Evolutionary conservation across 2,329 filamentous ascomycete species (phyloP).

Genomic region (Aureobasidium sp.): DNA sequence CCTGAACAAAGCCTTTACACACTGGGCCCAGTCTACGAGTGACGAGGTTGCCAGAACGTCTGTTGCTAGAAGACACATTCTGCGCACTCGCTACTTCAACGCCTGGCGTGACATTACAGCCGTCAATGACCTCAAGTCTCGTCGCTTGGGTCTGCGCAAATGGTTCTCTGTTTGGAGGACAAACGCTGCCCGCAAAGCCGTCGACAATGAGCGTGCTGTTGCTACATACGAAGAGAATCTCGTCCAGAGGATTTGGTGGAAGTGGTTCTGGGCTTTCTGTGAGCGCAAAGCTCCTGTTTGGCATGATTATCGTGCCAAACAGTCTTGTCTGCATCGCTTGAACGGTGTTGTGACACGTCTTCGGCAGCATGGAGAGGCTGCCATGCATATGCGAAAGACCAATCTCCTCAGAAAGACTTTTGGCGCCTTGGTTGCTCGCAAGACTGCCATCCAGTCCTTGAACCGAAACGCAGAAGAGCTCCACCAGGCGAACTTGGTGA

Average conservation of each 20-base stretch:
- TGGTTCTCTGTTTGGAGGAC: constrained; percentile 47
- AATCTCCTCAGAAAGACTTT: not conserved
- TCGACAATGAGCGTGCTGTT: constrained; percentile 26
- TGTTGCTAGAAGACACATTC: constrained; percentile 59
- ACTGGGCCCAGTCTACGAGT: constrained; percentile 59
- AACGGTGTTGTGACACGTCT: not conserved
- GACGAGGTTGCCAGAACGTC: constrained; percentile 59
- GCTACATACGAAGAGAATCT: constrained; percentile 27
- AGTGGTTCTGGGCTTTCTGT: constrained; percentile 31
- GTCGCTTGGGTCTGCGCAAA: constrained; percentile 43
- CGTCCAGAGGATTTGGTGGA: constrained; percentile 24
- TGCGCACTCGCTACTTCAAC: constrained; percentile 59
- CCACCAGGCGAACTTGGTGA: not conserved
- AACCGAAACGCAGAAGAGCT: not conserved
- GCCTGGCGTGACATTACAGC: constrained; percentile 59
- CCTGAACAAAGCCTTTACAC: constrained; percentile 53
- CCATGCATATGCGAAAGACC: not conserved
- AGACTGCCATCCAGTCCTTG: not conserved
- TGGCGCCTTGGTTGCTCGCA: not conserved
- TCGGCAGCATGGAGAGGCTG: not conserved
- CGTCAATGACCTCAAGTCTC: constrained; percentile 47
- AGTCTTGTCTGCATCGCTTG: not conserved
- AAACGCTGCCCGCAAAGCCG: constrained; percentile 30
- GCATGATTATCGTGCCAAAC: constrained; percentile 24
- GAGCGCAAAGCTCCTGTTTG: constrained; percentile 27